Percentiles rank a stretch among this genome's conserved stretches.
Evolutionary conservation across 2,329 filamentous ascomycete genomes (phyloP).

Genomic region (Fusarium vanettenii): DNA sequence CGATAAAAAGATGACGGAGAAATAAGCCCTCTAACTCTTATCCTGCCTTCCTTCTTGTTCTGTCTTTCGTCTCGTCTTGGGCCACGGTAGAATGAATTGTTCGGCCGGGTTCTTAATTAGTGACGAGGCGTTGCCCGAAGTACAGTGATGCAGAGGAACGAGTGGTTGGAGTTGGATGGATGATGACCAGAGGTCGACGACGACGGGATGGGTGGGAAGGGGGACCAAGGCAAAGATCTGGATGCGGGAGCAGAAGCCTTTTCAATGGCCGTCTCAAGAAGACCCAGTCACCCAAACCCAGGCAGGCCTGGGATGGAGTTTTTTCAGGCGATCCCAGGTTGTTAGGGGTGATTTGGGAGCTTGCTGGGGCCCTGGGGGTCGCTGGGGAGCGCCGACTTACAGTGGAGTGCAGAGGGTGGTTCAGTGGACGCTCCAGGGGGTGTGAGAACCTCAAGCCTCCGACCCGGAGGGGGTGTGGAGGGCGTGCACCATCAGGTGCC

Average conservation of each 20-base stretch:
- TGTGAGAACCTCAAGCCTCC: neutral
- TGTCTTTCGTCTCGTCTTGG: constrained; percentile 1
- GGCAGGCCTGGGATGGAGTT: constrained; percentile 41
- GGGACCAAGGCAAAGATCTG: constrained; percentile 43
- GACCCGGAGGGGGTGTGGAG: constrained; percentile 3
- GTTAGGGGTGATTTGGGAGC: constrained; percentile 50
- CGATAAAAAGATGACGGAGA: constrained; percentile 25
- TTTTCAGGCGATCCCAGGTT: constrained; percentile 47
- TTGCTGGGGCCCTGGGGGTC: constrained; percentile 40
- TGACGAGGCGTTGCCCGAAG: neutral
- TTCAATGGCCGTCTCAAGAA: constrained; percentile 51
- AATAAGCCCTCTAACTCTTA: constrained; percentile 27
- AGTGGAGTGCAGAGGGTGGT: constrained; percentile 34
- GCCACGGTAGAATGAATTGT: constrained; percentile 17
- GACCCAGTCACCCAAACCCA: constrained; percentile 36
- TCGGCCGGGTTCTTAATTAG: constrained; percentile 4
- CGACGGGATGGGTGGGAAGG: constrained; percentile 46
- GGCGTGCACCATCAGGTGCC: constrained; percentile 17
- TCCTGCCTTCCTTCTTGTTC: constrained; percentile 9
- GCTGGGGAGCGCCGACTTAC: constrained; percentile 37
- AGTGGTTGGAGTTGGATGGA: constrained; percentile 31
- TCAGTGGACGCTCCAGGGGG: constrained; percentile 15
- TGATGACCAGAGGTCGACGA: constrained; percentile 27
- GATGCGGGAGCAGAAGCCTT: constrained; percentile 53
- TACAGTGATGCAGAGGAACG: constrained; percentile 11